Evolutionary conservation across 768 basidiomycete species (phyloP).

Genomic region (Pleurotus sapidus): DNA sequence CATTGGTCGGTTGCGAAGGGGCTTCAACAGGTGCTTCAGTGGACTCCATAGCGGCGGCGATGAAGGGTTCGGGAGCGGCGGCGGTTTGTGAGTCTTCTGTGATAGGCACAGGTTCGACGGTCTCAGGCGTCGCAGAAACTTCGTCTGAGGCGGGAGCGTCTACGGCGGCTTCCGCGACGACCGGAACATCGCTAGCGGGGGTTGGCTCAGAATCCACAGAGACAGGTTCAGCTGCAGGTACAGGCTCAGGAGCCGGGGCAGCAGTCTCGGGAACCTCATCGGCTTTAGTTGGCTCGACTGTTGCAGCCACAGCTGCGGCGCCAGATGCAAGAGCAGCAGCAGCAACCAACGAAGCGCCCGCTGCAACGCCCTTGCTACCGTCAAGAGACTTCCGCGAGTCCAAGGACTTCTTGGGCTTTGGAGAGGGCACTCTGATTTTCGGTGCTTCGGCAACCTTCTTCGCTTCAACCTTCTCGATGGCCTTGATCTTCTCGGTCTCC

Average conservation of each 20-base stretch:
- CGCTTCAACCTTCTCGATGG: constrained; percentile 10
- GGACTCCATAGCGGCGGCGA: background rate
- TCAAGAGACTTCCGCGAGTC: constrained; percentile 14
- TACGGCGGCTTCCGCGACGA: constrained; percentile 5
- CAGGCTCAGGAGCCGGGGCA: constrained; percentile 1
- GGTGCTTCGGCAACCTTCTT: constrained; percentile 16
- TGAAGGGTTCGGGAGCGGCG: constrained; percentile 5
- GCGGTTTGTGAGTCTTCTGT: background rate
- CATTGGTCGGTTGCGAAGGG: background rate
- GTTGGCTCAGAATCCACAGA: background rate
- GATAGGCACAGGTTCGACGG: no score
- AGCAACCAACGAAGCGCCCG: constrained; percentile 13
- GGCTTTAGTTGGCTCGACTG: background rate
- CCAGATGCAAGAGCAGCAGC: constrained; percentile 19
- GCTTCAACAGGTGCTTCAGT: background rate
- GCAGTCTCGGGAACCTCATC: constrained; percentile 7
- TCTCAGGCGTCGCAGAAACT: no score
- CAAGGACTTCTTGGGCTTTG: constrained; percentile 25
- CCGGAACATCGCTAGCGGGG: background rate
- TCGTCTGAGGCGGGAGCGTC: background rate
- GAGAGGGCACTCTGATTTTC: constrained; percentile 21
- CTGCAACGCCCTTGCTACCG: constrained; percentile 9
- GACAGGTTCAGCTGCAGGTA: background rate
- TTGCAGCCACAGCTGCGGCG: constrained; percentile 14
- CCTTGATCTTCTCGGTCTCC: constrained; percentile 17